Percentiles rank a stretch among this genome's conserved stretches.
These are phyloP conservation scores for Pelargonium australe DNA, from an alignment of 441 rosid species.

Conservation along the genomic window DNA sequence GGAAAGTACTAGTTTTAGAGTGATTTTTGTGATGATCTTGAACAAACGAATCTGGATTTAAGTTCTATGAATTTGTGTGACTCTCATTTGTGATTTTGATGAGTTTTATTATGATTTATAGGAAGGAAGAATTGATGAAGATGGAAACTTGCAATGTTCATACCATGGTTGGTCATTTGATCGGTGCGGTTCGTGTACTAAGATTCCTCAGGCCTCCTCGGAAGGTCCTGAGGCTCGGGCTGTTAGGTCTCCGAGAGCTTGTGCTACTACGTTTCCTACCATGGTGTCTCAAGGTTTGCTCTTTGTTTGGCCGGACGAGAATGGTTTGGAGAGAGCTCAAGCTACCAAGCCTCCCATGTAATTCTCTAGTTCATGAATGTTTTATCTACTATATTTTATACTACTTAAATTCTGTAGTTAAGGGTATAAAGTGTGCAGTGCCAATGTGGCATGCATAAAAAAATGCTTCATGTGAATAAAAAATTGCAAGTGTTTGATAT, in stretches of 20 bases:
- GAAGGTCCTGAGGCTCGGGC: conserved; percentile 95
- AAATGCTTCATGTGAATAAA: too few relatives aligned
- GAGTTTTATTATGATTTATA: conserved; percentile 21
- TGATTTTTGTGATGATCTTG: too few relatives aligned
- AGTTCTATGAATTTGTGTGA: too few relatives aligned
- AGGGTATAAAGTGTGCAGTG: too few relatives aligned
- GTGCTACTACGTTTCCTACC: conserved; percentile 33
- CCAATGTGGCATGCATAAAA: too few relatives aligned
- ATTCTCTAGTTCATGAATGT: not conserved
- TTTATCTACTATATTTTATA: not conserved
- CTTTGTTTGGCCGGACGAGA: conserved; percentile 95
- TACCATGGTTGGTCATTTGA: conserved; percentile 95
- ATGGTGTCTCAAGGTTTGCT: conserved; percentile 60
- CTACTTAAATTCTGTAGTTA: too few relatives aligned
- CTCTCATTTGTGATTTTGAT: not conserved
- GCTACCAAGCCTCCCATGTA: conserved; percentile 37
- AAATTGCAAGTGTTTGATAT: not conserved
- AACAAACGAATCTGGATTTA: too few relatives aligned
- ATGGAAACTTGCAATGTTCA: conserved; percentile 86
- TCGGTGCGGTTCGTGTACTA: conserved; percentile 81
- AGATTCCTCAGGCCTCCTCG: conserved; percentile 69
- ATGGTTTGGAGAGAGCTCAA: conserved; percentile 75
- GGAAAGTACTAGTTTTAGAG: too few relatives aligned
- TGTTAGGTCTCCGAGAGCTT: conserved; percentile 64
- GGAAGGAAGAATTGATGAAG: conserved; percentile 91